Evolutionary conservation across 805 yeast genomes (phyloP).

Genomic region (Candida sakaeoensis): DNA sequence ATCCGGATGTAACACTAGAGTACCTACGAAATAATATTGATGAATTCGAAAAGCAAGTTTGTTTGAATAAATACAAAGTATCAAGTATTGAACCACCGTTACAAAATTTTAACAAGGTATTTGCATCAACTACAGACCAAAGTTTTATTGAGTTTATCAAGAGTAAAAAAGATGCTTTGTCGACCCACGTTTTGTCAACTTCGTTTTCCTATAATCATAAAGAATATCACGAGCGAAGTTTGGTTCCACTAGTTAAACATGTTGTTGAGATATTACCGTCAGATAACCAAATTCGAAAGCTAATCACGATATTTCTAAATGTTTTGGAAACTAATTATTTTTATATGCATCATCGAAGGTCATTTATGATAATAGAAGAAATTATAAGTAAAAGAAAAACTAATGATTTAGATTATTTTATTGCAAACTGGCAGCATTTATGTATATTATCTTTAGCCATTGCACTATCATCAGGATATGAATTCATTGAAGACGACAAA

Average conservation of each 20-base stretch:
- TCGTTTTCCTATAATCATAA: slow-evolving; percentile 9
- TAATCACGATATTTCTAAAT: slow-evolving; percentile 12
- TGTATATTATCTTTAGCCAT: slow-evolving; percentile 11
- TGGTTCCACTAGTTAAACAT: slow-evolving; percentile 10
- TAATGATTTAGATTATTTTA: slow-evolving; percentile 10
- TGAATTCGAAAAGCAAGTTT: slow-evolving; percentile 12
- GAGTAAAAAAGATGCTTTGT: slow-evolving; percentile 3
- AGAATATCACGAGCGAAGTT: slow-evolving; percentile 5
- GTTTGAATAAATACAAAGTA: slow-evolving; percentile 1
- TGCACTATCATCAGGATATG: slow-evolving; percentile 15
- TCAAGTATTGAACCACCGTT: not conserved
- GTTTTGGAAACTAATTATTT: slow-evolving; percentile 17
- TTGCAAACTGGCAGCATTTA: slow-evolving; percentile 12
- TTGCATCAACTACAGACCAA: slow-evolving; percentile 15
- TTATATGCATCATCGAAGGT: slow-evolving; percentile 12
- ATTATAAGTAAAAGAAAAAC: slow-evolving; percentile 7
- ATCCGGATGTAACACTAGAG: slow-evolving; percentile 10
- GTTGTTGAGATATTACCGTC: slow-evolving; percentile 12
- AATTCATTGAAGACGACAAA: slow-evolving; percentile 11
- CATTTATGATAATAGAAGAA: slow-evolving; percentile 7
- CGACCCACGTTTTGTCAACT: not conserved
- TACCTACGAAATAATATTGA: slow-evolving; percentile 12
- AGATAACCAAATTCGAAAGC: slow-evolving; percentile 9
- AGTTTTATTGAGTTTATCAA: slow-evolving; percentile 15
- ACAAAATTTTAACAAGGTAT: slow-evolving; percentile 6